These are phyloP conservation scores for Pyricularia grisea DNA, from an alignment of 2,329 filamentous ascomycete species.

Conservation along the genomic window DNA sequence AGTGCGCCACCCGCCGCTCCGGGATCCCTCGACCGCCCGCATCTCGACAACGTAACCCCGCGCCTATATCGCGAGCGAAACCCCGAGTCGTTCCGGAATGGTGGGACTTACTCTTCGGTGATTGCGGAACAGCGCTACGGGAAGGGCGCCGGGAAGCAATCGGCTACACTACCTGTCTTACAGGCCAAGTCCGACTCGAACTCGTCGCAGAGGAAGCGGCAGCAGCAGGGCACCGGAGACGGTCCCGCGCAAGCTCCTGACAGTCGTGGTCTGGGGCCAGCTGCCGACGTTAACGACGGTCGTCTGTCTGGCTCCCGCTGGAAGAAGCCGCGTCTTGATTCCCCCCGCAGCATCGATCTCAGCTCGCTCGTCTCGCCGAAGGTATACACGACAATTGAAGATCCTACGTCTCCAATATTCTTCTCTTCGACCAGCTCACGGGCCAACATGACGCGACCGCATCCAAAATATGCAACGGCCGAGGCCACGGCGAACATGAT, in stretches of 20 bases:
- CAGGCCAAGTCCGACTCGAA: slow-evolving; percentile 6
- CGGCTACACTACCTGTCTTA: background rate
- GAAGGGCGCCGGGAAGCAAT: background rate
- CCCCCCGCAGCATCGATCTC: slow-evolving; percentile 35
- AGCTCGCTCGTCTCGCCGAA: background rate
- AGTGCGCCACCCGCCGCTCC: background rate
- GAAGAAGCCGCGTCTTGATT: slow-evolving; percentile 39
- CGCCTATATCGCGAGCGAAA: background rate
- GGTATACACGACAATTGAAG: slow-evolving; percentile 16
- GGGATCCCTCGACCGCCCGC: background rate
- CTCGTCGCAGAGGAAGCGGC: slow-evolving; percentile 17
- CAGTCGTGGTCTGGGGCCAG: background rate
- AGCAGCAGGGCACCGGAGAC: slow-evolving; percentile 14
- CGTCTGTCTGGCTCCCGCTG: background rate
- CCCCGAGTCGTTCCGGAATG: background rate
- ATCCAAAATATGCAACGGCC: slow-evolving; percentile 23
- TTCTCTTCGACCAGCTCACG: slow-evolving; percentile 34
- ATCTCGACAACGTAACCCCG: background rate
- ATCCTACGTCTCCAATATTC: slow-evolving; percentile 38
- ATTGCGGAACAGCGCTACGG: background rate
- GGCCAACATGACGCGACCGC: slow-evolving; percentile 21
- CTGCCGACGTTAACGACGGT: background rate
- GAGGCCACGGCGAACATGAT: slow-evolving; percentile 38
- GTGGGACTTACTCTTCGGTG: background rate
- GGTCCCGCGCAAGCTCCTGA: slow-evolving; percentile 3